phyloP scores from a whole-genome alignment of 805 yeast species.

The Sugiyamaella marilandica region DNA sequence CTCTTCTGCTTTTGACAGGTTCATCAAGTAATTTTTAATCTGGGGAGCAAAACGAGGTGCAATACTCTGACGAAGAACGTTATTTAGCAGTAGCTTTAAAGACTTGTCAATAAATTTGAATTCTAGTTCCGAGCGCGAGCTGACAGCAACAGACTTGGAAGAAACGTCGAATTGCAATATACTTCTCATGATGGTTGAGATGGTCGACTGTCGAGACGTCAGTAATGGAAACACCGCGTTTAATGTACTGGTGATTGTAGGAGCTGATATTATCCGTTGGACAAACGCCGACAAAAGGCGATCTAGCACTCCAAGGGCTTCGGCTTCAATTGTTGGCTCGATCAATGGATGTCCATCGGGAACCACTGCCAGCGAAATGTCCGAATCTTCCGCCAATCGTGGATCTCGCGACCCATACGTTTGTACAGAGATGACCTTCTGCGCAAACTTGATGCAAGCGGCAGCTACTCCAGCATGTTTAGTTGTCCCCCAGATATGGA shows the following conservation, averaged over 20 bases:
- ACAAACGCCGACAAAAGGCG: slow-evolving; percentile 49
- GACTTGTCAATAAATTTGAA: slow-evolving; percentile 61
- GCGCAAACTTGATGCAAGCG: slow-evolving; percentile 70
- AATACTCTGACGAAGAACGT: slow-evolving; percentile 20
- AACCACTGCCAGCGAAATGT: slow-evolving; percentile 48
- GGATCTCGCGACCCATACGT: slow-evolving; percentile 39
- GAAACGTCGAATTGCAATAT: slow-evolving; percentile 53
- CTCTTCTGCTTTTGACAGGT: slow-evolving; percentile 21
- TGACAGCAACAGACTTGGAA: slow-evolving; percentile 15
- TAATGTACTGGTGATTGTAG: slow-evolving; percentile 61
- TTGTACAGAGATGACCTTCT: slow-evolving; percentile 53
- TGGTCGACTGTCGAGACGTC: slow-evolving; percentile 57
- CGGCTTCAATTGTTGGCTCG: slow-evolving; percentile 56
- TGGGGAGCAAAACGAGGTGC: slow-evolving; percentile 34
- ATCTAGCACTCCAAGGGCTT: slow-evolving; percentile 67
- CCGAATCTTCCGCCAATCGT: slow-evolving; percentile 26
- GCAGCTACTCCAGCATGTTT: slow-evolving; percentile 48
- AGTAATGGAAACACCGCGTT: slow-evolving; percentile 60
- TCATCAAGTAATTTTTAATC: slow-evolving; percentile 28
- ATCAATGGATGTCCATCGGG: slow-evolving; percentile 62
- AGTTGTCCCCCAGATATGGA: slow-evolving; percentile 48
- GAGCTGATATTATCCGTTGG: slow-evolving; percentile 31
- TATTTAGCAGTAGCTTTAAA: slow-evolving; percentile 31
- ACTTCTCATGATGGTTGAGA: slow-evolving; percentile 50
- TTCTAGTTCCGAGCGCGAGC: slow-evolving; percentile 45